Evolutionary conservation across 306 rosid species (phyloP), one percentile per base, ranked within the genome.

Genomic region (Ochetophila trinervis): DNA sequence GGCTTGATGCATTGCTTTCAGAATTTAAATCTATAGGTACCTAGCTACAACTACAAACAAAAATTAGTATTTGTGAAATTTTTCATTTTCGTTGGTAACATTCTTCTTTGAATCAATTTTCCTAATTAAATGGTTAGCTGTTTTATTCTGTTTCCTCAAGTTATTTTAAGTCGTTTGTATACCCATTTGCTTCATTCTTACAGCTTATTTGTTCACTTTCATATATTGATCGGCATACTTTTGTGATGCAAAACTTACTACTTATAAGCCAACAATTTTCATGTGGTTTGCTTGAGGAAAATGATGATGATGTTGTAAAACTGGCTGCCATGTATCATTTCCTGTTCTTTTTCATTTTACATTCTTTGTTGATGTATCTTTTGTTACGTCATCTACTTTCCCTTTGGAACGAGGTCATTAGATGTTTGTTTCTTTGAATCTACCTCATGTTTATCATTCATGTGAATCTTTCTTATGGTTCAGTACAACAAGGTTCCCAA

Each of bases 1-100:
- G 71, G 67, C 53, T 84, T 88, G 24, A 90, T 94, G 99, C 83
- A 58, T 63, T 86, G 76, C 53, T 96, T 94, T 51, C 86, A 77
- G 71, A 77, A 52, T 77, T 75, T 94, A 72, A 90, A 90, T 80
- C 87, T 94, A 75, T 96, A 88, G 97, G 99, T 94, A 75, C 71
- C 44, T 77, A 37, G 55, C 8, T 71, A 57, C 32, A 65, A 54
- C 72, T 56, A 58, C 55, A 42, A 74, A 47, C 62, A 32, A 35
- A 17, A 30, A 56, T 56, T 49, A 60, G 18, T 44, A 40, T 70
- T 14, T 32, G 20, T 50, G 37, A 50, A 19, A 27, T 67, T 11
- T 57, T 67, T 62, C 62, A 69, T 36, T 10, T 69, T 22, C 67
- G 36, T 10, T 22, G 23, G 62, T 54, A 50, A 30, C 21, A 20